Conservation (phyloP, 176 grass and related monocot species). For the Hordeum marinum region DNA sequence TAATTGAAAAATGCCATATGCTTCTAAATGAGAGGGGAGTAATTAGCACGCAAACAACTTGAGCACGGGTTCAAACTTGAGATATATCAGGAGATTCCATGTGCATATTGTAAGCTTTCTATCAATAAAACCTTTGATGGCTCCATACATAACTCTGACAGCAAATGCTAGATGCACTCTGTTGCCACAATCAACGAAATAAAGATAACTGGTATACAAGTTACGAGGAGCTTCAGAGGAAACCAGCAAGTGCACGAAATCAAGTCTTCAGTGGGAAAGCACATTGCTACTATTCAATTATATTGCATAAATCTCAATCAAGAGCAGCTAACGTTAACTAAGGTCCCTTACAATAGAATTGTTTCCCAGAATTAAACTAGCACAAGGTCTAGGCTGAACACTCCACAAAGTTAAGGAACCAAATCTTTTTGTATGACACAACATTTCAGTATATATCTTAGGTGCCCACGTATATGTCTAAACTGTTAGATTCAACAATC, state of each 20-base stretch:
- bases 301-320: not conserved
- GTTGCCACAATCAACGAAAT: not conserved
- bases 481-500: not conserved
- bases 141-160: not conserved
- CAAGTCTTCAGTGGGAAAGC: not conserved
- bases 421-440: not conserved
- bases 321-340: not conserved
- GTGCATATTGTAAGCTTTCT: not conserved
- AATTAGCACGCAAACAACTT: not conserved
- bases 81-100: not conserved
- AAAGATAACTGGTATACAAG: not conserved
- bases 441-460: not conserved
- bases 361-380: not conserved
- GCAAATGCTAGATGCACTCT: not conserved
- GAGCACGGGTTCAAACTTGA: not conserved
- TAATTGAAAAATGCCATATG: not conserved
- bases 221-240: not conserved
- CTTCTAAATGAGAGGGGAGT: not conserved
- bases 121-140: not conserved
- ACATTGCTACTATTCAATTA: not conserved
- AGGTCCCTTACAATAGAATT: not conserved
- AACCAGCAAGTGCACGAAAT: not conserved
- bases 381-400: not conserved
- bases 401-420: not conserved
- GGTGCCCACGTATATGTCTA: slow-evolving; percentile 4